Base-by-base conservation (phyloP, 441 rosid species). In the Croton setiger region DNA sequence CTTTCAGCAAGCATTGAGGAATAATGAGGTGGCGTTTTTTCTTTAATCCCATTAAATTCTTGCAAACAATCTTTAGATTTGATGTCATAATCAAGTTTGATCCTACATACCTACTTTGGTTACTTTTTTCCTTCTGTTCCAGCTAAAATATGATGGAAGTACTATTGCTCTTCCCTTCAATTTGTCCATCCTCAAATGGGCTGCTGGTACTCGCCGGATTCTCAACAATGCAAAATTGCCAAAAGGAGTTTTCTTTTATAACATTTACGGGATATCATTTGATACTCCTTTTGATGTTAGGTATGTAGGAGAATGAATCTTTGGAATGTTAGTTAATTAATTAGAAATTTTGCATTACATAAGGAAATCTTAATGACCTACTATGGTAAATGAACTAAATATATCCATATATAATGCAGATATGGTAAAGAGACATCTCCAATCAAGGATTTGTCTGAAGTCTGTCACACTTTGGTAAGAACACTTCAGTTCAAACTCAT, bases 211-310 rank as follows among this genome's bases (percentile, higher is more conserved):
- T 17, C 88, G 91, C 54, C 74, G 81, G 59, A 72, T 90, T 67
- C 69, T 90, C 74, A 78, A 80, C 62, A 71, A 77, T 68, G 84
- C 85, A n/a, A 73, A 83, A 77, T 87, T 92, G 57, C 95, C 96
- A 2, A 75, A 82, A 76, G 90, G 86, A 57, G 82, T 92, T 43
- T 64, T 80, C 75, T 92, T 88, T 82, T 92, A 88, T 71, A 92
- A 88, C 80, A 86, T 92, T 49, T 88, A 71, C 47, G 98, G 96
- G 80, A 86, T 85, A 72, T 83, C 98, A 33, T 82, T 73, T 58
- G 92, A 88, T 74, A 88, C 96, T 0, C 93, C 93, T 66, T 92
- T 92, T 48, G 89, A 92, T 76, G 95, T 88, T 74, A 74, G 95
- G 96, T 92, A 87, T 64, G 87, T 69, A 68, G 13, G 20, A 66